phyloP scores from a whole-genome alignment of 345 rosid species.

The Kandelia obovata region DNA sequence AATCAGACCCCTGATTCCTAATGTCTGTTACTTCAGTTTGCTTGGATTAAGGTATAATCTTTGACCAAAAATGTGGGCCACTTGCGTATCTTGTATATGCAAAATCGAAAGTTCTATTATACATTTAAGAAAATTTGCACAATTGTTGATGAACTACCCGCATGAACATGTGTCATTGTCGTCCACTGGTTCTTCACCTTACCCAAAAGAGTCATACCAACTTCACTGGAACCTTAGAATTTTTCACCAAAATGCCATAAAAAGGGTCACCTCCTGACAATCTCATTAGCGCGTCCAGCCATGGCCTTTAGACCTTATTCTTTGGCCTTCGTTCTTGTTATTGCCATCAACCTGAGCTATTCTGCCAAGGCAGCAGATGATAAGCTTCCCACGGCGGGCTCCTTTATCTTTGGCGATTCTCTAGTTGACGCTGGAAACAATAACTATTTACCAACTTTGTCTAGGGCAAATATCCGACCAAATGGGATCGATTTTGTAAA shows the following conservation, averaged over 20 bases:
- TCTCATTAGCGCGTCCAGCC: background rate
- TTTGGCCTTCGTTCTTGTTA: slow-evolving; percentile 14
- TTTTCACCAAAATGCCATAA: slow-evolving; percentile 15
- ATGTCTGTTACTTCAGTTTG: background rate
- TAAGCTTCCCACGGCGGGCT: slow-evolving; percentile 40
- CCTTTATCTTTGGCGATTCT: slow-evolving; percentile 84
- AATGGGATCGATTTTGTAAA: slow-evolving; percentile 79
- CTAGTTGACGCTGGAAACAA: slow-evolving; percentile 86
- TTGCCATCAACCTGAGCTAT: slow-evolving; percentile 3
- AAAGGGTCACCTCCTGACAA: slow-evolving; percentile 1
- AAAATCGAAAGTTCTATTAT: slow-evolving; percentile 17
- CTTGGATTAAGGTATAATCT: background rate
- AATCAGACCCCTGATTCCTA: background rate
- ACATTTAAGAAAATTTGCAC: slow-evolving; percentile 20
- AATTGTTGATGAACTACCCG: slow-evolving; percentile 47
- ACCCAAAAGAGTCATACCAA: slow-evolving; percentile 35
- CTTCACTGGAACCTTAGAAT: slow-evolving; percentile 31
- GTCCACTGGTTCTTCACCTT: background rate
- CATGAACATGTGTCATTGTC: background rate
- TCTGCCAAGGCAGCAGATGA: slow-evolving; percentile 17
- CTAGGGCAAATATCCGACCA: slow-evolving; percentile 68
- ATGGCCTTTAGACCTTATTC: slow-evolving; percentile 14
- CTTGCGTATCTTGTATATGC: slow-evolving; percentile 21
- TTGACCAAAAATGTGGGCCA: slow-evolving; percentile 14
- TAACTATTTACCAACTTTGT: slow-evolving; percentile 69